Conservation (phyloP, 2,329 filamentous ascomycete genomes). For the Didymella exigua region DNA sequence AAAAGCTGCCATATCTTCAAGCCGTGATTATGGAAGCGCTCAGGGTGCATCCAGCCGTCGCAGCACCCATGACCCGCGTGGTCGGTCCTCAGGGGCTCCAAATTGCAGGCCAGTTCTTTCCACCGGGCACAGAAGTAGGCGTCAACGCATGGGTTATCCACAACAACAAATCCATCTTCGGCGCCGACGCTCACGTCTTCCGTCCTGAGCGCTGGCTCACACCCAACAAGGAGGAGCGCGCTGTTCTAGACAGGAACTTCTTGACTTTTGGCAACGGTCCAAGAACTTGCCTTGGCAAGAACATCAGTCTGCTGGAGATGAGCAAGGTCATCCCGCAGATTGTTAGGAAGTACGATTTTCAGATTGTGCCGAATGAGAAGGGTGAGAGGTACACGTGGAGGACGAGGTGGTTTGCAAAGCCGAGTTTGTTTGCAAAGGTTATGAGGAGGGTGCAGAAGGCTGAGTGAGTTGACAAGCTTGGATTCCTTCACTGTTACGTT, state of each 20-base stretch:
- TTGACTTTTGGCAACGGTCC: slow-evolving; percentile 29
- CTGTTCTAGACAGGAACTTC: slow-evolving; percentile 15
- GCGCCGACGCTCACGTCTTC: slow-evolving; percentile 46
- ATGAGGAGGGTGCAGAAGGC: background rate
- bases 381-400: slow-evolving; percentile 5
- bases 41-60: slow-evolving; percentile 52
- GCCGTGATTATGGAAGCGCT: slow-evolving; percentile 53
- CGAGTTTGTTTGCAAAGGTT: slow-evolving; percentile 1
- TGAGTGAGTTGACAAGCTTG: background rate
- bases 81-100: slow-evolving; percentile 38
- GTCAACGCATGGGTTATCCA: slow-evolving; percentile 55
- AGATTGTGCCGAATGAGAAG: slow-evolving; percentile 5
- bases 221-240: slow-evolving; percentile 6
- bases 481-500: background rate
- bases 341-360: slow-evolving; percentile 24
- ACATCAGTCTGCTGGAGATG: slow-evolving; percentile 32
- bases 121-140: slow-evolving; percentile 52
- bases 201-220: slow-evolving; percentile 53
- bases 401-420: slow-evolving; percentile 17
- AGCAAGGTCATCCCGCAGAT: slow-evolving; percentile 30
- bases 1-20: slow-evolving; percentile 52
- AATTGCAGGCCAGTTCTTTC: slow-evolving; percentile 48
- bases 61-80: slow-evolving; percentile 47
- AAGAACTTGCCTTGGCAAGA: slow-evolving; percentile 32
- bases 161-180: slow-evolving; percentile 49